Conservation (phyloP, 2,329 filamentous ascomycete genomes). For the Graphiopsis chlorocephala region DNA sequence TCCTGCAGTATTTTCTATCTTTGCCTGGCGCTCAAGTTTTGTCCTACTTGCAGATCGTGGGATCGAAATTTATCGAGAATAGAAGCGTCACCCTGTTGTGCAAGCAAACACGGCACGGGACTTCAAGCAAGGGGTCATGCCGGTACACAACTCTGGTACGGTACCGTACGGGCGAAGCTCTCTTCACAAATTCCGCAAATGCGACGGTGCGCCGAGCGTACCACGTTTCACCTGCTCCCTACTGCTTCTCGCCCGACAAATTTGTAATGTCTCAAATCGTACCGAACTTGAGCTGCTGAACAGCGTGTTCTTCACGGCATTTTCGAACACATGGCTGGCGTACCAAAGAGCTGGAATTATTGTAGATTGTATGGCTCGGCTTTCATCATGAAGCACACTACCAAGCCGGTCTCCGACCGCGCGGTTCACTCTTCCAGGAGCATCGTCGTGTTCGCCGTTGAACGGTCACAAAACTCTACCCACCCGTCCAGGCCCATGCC, state of each 20-base stretch:
- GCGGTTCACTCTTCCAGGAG: background rate
- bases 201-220: background rate
- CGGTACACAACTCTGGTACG: slow-evolving; percentile 3
- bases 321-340: background rate
- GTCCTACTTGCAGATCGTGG: background rate
- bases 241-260: background rate
- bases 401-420: background rate
- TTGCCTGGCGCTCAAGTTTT: background rate
- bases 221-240: background rate
- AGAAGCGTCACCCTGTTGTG: background rate
- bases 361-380: background rate
- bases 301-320: background rate
- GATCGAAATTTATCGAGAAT: background rate
- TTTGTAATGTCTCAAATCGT: background rate
- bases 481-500: slow-evolving; percentile 62
- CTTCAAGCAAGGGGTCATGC: background rate
- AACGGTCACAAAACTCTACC: slow-evolving; percentile 33
- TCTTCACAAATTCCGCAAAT: background rate
- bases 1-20: slow-evolving; percentile 8
- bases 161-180: background rate
- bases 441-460: slow-evolving; percentile 14
- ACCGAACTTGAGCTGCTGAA: background rate
- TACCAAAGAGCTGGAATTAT: background rate
- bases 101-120: background rate
- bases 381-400: background rate